Conservation (phyloP, 352 stramenopile species). For the Phytophthora pisi region DNA sequence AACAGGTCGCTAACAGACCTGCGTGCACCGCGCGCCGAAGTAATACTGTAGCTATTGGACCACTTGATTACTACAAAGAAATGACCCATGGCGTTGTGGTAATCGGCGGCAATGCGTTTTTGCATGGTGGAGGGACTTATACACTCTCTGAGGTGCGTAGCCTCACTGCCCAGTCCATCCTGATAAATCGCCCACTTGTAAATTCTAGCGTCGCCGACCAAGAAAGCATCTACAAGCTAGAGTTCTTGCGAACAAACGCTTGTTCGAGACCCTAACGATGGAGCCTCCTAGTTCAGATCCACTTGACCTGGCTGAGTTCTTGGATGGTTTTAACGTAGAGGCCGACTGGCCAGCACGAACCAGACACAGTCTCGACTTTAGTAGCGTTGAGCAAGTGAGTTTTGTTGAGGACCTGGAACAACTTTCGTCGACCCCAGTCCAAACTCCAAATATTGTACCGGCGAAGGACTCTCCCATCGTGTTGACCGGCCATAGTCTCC, state of each 20-base stretch:
- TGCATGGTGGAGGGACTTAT: neutral
- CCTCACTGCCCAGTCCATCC: too few relatives aligned
- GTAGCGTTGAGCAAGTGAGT: neutral
- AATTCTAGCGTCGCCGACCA: neutral
- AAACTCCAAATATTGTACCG: neutral
- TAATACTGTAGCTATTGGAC: too few relatives aligned
- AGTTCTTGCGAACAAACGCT: too few relatives aligned
- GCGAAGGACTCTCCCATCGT: neutral
- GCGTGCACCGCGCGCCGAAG: too few relatives aligned
- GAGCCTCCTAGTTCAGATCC: neutral
- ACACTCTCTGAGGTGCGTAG: neutral
- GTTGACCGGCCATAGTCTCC: too few relatives aligned
- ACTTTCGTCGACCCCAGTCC: neutral
- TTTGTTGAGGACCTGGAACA: neutral
- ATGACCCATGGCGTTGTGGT: neutral
- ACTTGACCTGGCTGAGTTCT: neutral
- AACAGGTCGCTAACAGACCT: too few relatives aligned
- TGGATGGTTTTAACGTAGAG: neutral
- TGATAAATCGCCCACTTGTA: neutral
- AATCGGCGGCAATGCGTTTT: neutral
- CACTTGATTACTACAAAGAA: neutral
- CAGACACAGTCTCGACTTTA: neutral
- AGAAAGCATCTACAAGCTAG: too few relatives aligned
- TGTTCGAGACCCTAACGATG: too few relatives aligned
- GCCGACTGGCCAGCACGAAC: neutral